These are phyloP conservation scores for Cantharellus cinnabarinus DNA, from an alignment of 768 basidiomycete species.

Conservation along the genomic window DNA sequence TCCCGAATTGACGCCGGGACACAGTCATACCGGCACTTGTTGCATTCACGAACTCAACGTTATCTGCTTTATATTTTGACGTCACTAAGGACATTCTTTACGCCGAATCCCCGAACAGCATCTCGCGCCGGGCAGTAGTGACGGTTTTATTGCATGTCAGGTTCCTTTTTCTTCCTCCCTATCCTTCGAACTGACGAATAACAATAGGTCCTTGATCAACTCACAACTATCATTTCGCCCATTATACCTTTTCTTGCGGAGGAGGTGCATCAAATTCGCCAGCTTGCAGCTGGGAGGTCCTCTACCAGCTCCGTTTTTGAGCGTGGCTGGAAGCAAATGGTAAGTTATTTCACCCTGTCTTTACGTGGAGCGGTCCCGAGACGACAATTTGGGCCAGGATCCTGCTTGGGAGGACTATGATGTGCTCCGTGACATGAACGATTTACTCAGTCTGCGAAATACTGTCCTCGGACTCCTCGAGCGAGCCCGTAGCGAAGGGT, in stretches of 20 bases:
- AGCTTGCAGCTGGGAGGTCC: conserved; percentile 10
- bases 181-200: not conserved
- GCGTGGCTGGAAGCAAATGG: conserved; percentile 46
- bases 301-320: conserved; percentile 43
- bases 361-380: conserved; percentile 3
- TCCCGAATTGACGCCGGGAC: conserved; percentile 5
- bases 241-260: conserved; percentile 82
- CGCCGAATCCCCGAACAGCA: conserved; percentile 32
- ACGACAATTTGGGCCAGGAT: conserved; percentile 20
- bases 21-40: conserved; percentile 51
- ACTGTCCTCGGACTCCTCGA: conserved; percentile 51
- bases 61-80: conserved; percentile 86
- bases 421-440: conserved; percentile 41
- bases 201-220: conserved; percentile 38
- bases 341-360: conserved; percentile 18
- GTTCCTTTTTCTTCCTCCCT: not conserved
- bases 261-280: conserved; percentile 40
- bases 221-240: conserved; percentile 58
- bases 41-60: conserved; percentile 61
- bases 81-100: conserved; percentile 82
- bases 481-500: conserved; percentile 59
- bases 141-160: conserved; percentile 53
- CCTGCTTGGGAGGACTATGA: conserved; percentile 39
- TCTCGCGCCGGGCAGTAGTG: conserved; percentile 41
- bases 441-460: conserved; percentile 37